Evolutionary conservation across 768 basidiomycete genomes (phyloP).

Genomic region (Podaxis pistillaris): DNA sequence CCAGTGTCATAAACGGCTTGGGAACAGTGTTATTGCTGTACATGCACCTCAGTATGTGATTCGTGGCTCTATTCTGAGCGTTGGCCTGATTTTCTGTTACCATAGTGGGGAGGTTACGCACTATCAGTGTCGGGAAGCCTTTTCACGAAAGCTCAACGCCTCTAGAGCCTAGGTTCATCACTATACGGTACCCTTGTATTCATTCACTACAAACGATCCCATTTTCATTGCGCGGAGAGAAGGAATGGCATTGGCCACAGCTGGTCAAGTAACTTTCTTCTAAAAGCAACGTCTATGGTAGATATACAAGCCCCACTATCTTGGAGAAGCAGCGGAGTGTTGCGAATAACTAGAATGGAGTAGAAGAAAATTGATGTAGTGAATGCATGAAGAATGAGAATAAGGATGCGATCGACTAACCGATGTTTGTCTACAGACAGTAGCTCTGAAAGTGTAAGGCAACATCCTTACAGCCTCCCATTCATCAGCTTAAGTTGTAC

Average conservation of each 20-base stretch:
- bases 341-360: background rate
- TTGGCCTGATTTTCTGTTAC: background rate
- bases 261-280: background rate
- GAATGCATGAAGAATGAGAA: background rate
- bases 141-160: slow-evolving; percentile 55
- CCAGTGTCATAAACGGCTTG: slow-evolving; percentile 92
- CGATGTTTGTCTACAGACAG: too few species aligned
- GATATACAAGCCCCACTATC: background rate
- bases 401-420: background rate
- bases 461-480: too few species aligned
- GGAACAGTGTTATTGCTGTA: slow-evolving; percentile 90
- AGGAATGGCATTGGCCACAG: background rate
- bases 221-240: background rate
- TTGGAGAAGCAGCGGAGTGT: background rate
- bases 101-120: slow-evolving; percentile 93
- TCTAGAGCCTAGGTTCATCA: slow-evolving; percentile 16
- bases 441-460: too few species aligned
- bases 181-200: background rate
- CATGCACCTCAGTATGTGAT: slow-evolving; percentile 76
- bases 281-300: background rate
- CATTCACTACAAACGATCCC: background rate
- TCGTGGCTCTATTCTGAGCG: background rate
- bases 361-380: background rate
- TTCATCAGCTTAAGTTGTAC: too few species aligned
- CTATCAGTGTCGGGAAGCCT: slow-evolving; percentile 90